Evolutionary conservation across 2,329 filamentous ascomycete species (phyloP).

Genomic region (Fusarium denticulatum): DNA sequence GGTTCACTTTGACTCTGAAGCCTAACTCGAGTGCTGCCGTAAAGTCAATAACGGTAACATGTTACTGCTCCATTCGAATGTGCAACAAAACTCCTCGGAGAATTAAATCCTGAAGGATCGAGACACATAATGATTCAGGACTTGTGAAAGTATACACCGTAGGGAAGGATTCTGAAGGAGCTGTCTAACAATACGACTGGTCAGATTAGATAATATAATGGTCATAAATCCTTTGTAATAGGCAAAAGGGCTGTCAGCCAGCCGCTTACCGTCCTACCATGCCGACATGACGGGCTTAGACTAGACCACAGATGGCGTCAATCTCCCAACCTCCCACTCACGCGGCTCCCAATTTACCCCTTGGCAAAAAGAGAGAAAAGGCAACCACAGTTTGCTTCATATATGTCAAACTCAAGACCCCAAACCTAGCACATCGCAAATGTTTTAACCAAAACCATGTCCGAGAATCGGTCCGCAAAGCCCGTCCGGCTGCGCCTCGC

Average conservation of each 20-base stretch:
- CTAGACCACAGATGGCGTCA: not conserved
- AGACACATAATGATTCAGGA: not conserved
- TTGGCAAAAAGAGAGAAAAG: not conserved
- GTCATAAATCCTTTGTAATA: not conserved
- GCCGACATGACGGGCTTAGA: slow-evolving; percentile 16
- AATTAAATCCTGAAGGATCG: not conserved
- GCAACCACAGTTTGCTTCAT: not conserved
- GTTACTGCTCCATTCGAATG: too few species aligned
- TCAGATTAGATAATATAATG: not conserved
- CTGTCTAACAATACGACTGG: not conserved
- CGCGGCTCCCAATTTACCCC: not conserved
- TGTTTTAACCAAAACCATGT: not conserved
- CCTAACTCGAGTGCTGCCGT: rapidly evolving
- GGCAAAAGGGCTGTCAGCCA: slow-evolving; percentile 3
- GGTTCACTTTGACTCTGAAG: too few species aligned
- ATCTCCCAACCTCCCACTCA: not conserved
- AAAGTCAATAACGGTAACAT: rapidly evolving
- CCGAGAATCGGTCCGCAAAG: slow-evolving; percentile 13
- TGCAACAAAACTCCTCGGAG: not conserved
- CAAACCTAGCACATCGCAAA: not conserved
- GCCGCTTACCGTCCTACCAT: slow-evolving; percentile 23
- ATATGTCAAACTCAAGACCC: not conserved
- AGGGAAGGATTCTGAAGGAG: too few species aligned
- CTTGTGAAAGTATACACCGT: not conserved
- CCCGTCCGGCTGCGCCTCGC: slow-evolving; percentile 27